A percentile compares a stretch with the other conserved stretches of the same genome.
Conservation (phyloP, 768 basidiomycete species). For the Psilocybe sp. region DNA sequence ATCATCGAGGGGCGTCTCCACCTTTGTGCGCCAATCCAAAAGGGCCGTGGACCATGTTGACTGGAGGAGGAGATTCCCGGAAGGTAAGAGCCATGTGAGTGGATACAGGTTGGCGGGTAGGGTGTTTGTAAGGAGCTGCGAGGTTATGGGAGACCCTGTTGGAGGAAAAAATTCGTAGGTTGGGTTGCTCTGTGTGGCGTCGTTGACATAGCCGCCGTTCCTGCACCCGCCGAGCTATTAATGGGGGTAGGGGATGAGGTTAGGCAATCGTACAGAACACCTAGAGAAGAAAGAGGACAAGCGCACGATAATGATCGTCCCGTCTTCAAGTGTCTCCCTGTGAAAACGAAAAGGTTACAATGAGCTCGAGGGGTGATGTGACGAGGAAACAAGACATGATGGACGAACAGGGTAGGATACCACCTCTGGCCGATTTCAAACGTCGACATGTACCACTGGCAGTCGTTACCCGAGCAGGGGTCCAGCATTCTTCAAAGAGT, state of each 20-base stretch:
- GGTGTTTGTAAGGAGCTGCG: constrained; percentile 62
- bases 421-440: constrained; percentile 56
- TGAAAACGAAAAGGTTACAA: not conserved
- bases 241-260: too few relatives aligned
- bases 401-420: constrained; percentile 68
- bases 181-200: constrained; percentile 63
- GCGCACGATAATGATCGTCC: constrained; percentile 57
- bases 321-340: constrained; percentile 65
- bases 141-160: constrained; percentile 48
- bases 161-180: constrained; percentile 80
- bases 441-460: constrained; percentile 49
- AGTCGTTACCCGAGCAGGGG: constrained; percentile 59
- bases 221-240: constrained; percentile 55
- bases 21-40: constrained; percentile 56
- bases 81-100: constrained; percentile 68
- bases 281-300: not conserved
- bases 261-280: not conserved
- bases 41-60: constrained; percentile 61
- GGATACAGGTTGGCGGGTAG: constrained; percentile 77
- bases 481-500: constrained; percentile 45
- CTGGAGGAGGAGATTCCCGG: constrained; percentile 57
- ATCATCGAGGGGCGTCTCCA: constrained; percentile 55
- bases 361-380: too few relatives aligned
- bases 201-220: constrained; percentile 73
- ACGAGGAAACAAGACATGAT: not conserved